A percentile compares a stretch with the other conserved stretches of the same genome.
These are phyloP conservation scores for Nemophila menziesii DNA, from an alignment of 257 asterid genomes.

Conservation along the genomic window DNA sequence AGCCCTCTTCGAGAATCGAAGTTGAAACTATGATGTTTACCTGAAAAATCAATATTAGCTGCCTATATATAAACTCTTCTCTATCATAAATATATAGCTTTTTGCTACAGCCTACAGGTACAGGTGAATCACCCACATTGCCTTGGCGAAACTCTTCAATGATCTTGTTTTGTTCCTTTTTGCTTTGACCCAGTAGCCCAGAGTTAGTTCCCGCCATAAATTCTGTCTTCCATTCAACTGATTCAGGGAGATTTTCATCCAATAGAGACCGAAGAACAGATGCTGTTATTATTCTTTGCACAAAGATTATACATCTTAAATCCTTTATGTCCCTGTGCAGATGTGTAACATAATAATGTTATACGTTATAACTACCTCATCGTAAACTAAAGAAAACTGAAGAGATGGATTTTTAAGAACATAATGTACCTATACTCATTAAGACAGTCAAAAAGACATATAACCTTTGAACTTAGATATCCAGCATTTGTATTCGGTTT, in stretches of 20 bases:
- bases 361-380: too few species aligned
- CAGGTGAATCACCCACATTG: conserved; percentile 20
- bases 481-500: too few species aligned
- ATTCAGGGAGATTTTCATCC: conserved; percentile 50
- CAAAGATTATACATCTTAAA: conserved; percentile 79
- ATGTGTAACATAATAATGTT: background rate
- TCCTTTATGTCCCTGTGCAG: conserved; percentile 44
- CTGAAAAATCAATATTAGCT: too few species aligned
- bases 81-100: background rate
- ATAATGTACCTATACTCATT: too few species aligned
- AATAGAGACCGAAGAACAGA: conserved; percentile 43
- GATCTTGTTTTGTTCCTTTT: conserved; percentile 41
- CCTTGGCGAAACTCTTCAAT: conserved; percentile 51
- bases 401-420: too few species aligned
- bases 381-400: too few species aligned
- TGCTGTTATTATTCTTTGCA: conserved; percentile 67
- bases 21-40: conserved; percentile 74
- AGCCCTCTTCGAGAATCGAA: conserved; percentile 86
- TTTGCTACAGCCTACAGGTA: background rate
- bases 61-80: too few species aligned
- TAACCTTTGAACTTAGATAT: too few species aligned
- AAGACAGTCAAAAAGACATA: too few species aligned
- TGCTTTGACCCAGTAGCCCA: conserved; percentile 39
- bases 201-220: conserved; percentile 57
- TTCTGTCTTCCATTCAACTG: conserved; percentile 57